Conservation (phyloP, 2,329 filamentous ascomycete species). For the Sporothrix pallida region DNA sequence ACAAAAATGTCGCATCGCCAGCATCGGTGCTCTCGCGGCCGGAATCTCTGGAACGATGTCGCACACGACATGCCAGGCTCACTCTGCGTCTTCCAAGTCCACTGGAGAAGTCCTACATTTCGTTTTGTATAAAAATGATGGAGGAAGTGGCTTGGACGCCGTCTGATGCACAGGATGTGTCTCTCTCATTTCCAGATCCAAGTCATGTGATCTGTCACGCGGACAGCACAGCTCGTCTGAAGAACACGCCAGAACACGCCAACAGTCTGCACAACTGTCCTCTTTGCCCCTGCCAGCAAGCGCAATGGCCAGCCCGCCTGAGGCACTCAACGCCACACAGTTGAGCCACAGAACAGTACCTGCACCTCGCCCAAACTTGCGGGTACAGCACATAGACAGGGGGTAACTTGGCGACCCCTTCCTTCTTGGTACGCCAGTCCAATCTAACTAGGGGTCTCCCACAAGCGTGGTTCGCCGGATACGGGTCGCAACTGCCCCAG, state of each 20-base stretch:
- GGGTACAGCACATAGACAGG: conserved; percentile 4
- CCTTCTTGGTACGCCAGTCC: conserved; percentile 1
- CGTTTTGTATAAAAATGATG: background rate
- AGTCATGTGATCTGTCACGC: background rate
- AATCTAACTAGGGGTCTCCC: conserved; percentile 21
- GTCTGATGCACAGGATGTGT: background rate
- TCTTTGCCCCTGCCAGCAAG: conserved; percentile 2
- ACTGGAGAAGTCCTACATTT: background rate
- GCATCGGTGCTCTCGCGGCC: background rate
- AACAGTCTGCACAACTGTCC: conserved; percentile 23
- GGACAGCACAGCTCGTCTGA: background rate
- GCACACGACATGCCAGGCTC: conserved; percentile 8
- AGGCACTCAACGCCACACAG: conserved; percentile 7
- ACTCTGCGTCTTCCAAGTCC: background rate
- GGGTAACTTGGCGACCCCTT: conserved; percentile 4
- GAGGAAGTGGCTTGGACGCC: background rate
- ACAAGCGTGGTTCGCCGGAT: conserved; percentile 28
- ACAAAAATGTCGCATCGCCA: conserved; percentile 27
- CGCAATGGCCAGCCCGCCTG: background rate
- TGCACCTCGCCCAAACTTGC: background rate
- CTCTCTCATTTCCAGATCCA: background rate
- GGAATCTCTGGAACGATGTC: conserved; percentile 20
- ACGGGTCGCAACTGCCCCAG: conserved; percentile 27
- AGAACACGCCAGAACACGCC: background rate
- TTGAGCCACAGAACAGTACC: background rate